These are phyloP conservation scores for Gracilaria caudata DNA, from an alignment of 23 red algal species.

Conservation along the genomic window DNA sequence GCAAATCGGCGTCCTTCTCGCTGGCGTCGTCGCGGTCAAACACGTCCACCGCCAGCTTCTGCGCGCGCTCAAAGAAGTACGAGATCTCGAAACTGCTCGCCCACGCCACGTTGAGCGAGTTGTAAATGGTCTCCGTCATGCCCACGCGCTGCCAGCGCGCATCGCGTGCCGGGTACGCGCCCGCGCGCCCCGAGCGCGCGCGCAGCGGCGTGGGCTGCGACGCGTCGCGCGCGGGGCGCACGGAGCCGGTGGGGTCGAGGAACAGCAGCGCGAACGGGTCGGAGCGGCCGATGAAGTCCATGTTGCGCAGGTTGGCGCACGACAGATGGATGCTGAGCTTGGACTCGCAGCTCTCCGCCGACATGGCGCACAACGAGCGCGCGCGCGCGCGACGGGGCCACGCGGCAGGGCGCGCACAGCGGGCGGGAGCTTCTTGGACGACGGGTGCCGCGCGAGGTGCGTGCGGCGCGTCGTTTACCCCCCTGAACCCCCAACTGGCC, in stretches of 20 bases:
- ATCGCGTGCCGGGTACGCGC: slow-evolving; percentile 20
- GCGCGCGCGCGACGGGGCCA: no score
- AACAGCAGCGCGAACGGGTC: slow-evolving; percentile 76
- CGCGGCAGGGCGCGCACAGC: no score
- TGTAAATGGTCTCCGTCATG: slow-evolving; percentile 62
- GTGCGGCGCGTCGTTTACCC: no score
- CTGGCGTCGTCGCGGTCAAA: slow-evolving; percentile 63
- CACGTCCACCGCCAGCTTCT: slow-evolving; percentile 68
- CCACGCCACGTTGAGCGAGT: slow-evolving; percentile 45
- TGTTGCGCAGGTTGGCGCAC: slow-evolving; percentile 59
- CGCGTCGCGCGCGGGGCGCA: not conserved
- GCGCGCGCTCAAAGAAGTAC: slow-evolving; percentile 78
- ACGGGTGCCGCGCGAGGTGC: no score
- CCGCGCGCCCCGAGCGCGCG: not conserved
- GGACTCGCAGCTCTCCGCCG: slow-evolving; percentile 59
- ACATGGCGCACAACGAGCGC: not conserved
- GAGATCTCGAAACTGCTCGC: slow-evolving; percentile 67
- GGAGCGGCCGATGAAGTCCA: slow-evolving; percentile 65
- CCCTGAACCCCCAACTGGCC: no score
- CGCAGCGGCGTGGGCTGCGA: no score
- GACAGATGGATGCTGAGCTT: slow-evolving; percentile 56
- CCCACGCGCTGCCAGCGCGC: slow-evolving; percentile 55
- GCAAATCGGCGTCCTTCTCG: slow-evolving; percentile 57
- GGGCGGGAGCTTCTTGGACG: no score
- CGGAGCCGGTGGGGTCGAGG: slow-evolving; percentile 38